Base-by-base conservation (phyloP, 306 rosid genomes). In the Hippophae tibetana region DNA sequence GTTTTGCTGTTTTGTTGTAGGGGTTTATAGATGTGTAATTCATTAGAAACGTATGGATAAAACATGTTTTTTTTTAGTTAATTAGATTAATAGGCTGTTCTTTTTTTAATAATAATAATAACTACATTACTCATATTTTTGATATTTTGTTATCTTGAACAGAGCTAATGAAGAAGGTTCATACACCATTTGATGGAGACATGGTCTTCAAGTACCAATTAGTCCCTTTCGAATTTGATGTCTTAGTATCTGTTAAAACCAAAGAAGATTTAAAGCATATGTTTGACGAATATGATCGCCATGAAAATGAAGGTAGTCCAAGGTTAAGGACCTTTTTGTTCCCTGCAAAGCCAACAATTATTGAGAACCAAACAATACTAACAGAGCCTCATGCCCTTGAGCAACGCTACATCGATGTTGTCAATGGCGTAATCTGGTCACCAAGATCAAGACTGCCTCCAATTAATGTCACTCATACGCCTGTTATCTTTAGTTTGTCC, bases 181-280 rank as follows among this genome's bases (percentile, higher is more conserved):
- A 55, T 12, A 64, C 66, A 9, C 50, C 70, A 57, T 45, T 48
- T 45, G 98, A 83, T 31, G 84, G 78, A 27, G 90, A 84, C 9
- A 77, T 74, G 78, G 69, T 83, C 13, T 64, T 92, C 6, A 87
- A 92, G 79, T 92, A 87, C 78, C 96, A 85, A 50, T 52, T 85
- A 13, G 13, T 63, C 3, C 66, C 82, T 0, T 84, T 85, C 49
- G 98, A 85, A 61, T 82, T 92, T 10, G 96, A 85, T 44, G 52
- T 86, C 4, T 58, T 85, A 56, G 86, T 92, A 9, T 60, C 96
- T 0, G 89, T 87, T 0, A 72, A 70, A 59, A 66, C 72, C 25
- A 72, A 92, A 7, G 95, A 84, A 41, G 98, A 92, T 60, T 52
- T 92, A 3, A 84, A 80, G 78, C 84, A 83, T 64, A 87, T 92